Evolutionary conservation across 192 early-diverging fungal genomes (phyloP), one percentile per base, ranked within the genome.

Genomic region (Podila horticola): DNA sequence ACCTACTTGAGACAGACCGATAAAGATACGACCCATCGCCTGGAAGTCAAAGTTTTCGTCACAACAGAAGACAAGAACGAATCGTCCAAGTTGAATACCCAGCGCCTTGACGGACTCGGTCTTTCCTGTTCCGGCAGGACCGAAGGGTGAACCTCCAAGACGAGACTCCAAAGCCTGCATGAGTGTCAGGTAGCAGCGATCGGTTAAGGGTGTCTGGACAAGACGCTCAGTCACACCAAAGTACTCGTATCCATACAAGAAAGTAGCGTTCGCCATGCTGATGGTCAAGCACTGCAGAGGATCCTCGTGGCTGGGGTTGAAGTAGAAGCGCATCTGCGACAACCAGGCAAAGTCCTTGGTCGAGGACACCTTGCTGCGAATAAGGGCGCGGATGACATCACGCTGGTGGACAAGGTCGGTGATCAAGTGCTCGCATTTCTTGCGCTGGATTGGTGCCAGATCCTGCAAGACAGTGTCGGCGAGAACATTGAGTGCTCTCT

Each of bases 1-100:
- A 50, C 98, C 98, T 17, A 99, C 99, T 82, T 97, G 96, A 83
- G 94, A 98, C 71, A 99, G 89, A 66, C 98, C 98, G 71, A 99
- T 92, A 83, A 99, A 99, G 69, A 99, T 99, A 76, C 99, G 95
- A 52, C 99, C 99, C 97, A 99, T 99, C 31, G 99, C 97, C 81
- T 99, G 97, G 89, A 99, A 99, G 85, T 99, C 99, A 88, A 99
- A 99, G 74, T 94, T 98, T 87, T 99, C 99, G 76, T 99, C 99
- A 86, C 99, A 99, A 87, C 99, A 99, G 81, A 99, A 99, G 36
- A 99, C 99, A 65, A 99, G 94, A 29, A 96, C 95, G 83, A 98
- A 98, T 29, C 98, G 90, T 11, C 99, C 99, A 24, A 99, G 88
- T 69, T 97, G 95, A 34, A 91, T 88, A 71, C 97, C 98, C 72